Base-by-base conservation (phyloP, 768 basidiomycete species). In the Boletus sensibilis region DNA sequence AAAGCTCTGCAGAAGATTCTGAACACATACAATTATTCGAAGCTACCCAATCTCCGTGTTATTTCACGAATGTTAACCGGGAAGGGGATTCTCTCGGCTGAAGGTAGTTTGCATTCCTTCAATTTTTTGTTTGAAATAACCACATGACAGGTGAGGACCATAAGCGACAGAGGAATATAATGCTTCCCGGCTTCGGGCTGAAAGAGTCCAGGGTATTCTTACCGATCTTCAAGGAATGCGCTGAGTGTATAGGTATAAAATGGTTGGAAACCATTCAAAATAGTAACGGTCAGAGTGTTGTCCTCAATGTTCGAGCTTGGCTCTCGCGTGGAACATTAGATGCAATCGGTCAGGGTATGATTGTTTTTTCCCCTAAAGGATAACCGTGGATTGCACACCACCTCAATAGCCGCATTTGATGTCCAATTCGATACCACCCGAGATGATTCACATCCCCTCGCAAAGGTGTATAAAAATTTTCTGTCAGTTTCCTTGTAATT, bases 101-200 rank as follows among this genome's bases (percentile, higher is more conserved):
- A 78, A 8, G 77, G 77, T 79, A 51, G 16, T 34, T 34, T 48
- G 23, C 21, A 18, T 35, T 2, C 3, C 1, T 33, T 27, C 12
- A 16, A 11, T n/a, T 20, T 12, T 4, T 25, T 73, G 70, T 35
- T 48, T 39, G 41, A 27, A 35, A 27, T 42, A 12, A 66, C n/a
- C 18, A 4, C 33, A 25, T 42, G n/a, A 21, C 35, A 70, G 70
- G 75, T 3, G 67, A 75, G 25, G 76, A 69, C 25, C 83, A 85
- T 55, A 79, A 71, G 58, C 75, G 83, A 49, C 82, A 84, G 47
- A 69, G 80, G 54, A 80, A 72, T 57, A 72, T 82, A 16, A 76
- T 83, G 76, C 69, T 80, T 43, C 82, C 82, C 1, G 83, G 80
- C 4, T 84, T 84, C 57, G 79, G 82, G 55, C 73, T 66, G 8